Base-by-base conservation (phyloP, 192 early-diverging fungal species). In the Backusella psychrophila region DNA sequence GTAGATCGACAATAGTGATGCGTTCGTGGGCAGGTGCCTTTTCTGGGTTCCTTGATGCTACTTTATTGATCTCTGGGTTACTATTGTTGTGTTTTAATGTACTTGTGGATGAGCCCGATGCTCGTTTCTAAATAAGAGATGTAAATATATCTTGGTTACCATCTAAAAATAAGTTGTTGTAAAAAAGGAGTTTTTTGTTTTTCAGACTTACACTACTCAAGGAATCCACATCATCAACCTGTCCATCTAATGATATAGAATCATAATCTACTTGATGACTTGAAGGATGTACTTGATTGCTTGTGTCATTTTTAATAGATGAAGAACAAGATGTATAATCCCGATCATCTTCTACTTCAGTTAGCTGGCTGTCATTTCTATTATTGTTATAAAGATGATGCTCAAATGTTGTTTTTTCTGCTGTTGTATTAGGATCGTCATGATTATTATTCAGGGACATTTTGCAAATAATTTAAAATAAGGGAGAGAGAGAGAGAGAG, bases 21-120 rank as follows among this genome's bases (percentile, higher is more conserved):
- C 68, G 68, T 69, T 69, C 68, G 4, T 69, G 68, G 3, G 35
- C 68, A 12, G 68, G 68, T 69, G 38, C 68, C 23, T 69, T 69
- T 21, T 68, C 33, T 68, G 66, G 66, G 7, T 33, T 33, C n/a
- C 3, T 33, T 34, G 66, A 33, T 68, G 66, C 17, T 19, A 34
- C 9, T 36, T 33, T 68, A 34, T 3, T 26, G 7, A 11, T 11
- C 26, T 63, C 56, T 23, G 56, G 8, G 4, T n/a, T 29, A 23
- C 26, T 63, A 23, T 12, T 26, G 56, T 63, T 63, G 23, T 63
- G n/a, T 26, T 29, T 63, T 29, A 63, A 12, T 26, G 56, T 63
- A 26, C 56, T 63, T 29, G 56, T 63, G 29, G 56, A 63, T 26
- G 56, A 63, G 4, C 56, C 23, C 29, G 56, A 63, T 63, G 12